Evolutionary conservation across 75 land plant genomes (phyloP).

Genomic region (Pseudotsuga menziesii): DNA sequence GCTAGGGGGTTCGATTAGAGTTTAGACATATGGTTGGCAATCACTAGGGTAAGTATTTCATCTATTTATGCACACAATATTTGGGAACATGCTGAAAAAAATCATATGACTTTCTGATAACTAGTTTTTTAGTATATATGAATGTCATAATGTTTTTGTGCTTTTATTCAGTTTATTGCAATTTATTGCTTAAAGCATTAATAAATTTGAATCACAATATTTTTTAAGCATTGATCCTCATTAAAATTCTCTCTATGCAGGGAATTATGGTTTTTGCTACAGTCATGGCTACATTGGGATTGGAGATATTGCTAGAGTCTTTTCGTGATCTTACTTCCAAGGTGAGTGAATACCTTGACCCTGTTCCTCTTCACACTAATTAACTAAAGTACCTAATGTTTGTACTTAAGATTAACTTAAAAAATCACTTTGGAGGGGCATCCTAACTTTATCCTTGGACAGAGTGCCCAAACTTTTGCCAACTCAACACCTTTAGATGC

Average conservation of each 20-base stretch:
- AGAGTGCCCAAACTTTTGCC: no score
- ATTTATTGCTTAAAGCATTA: not conserved
- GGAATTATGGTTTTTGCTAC: slow-evolving; percentile 96
- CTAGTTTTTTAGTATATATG: not conserved
- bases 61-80: not conserved
- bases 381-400: no score
- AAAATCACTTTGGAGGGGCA: no score
- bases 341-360: slow-evolving; percentile 21
- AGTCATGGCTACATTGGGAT: slow-evolving; percentile 94
- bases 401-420: no score
- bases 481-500: no score
- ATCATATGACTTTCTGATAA: no score
- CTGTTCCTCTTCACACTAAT: not conserved
- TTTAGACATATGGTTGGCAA: not conserved
- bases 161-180: not conserved
- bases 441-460: no score
- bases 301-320: slow-evolving; percentile 81
- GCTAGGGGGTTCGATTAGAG: not conserved
- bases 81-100: not conserved
- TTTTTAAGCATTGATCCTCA: not conserved
- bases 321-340: slow-evolving; percentile 39
- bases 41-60: not conserved
- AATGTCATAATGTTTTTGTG: not conserved
- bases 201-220: not conserved
- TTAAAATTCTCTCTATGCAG: slow-evolving; percentile 31